phyloP scores from a whole-genome alignment of 2,329 filamentous ascomycete species.

The Aulographum hederae region DNA sequence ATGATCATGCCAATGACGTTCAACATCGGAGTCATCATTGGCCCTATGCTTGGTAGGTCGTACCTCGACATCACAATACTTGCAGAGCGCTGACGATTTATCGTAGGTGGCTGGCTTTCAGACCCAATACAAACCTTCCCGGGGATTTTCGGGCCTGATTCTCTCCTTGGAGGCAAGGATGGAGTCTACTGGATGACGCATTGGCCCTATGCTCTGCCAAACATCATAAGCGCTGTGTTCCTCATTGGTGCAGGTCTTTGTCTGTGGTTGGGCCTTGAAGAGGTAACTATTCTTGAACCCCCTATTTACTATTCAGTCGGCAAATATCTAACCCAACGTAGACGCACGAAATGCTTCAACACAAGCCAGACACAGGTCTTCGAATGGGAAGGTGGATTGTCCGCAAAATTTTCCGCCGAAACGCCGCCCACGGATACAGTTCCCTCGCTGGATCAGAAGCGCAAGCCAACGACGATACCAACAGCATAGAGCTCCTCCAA shows the following conservation, averaged over 20 bases:
- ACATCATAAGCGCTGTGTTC: conserved; percentile 44
- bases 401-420: conserved; percentile 13
- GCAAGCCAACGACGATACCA: neutral
- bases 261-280: conserved; percentile 48
- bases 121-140: conserved; percentile 47
- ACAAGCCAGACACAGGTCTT: conserved; percentile 22
- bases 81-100: neutral
- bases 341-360: conserved; percentile 16
- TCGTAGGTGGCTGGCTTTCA: conserved; percentile 46
- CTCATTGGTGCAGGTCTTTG: conserved; percentile 35
- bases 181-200: conserved; percentile 45
- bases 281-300: conserved; percentile 15
- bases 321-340: neutral
- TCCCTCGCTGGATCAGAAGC: too few species aligned
- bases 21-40: conserved; percentile 36
- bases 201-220: conserved; percentile 54
- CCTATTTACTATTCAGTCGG: neutral
- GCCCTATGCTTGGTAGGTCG: conserved; percentile 16
- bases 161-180: conserved; percentile 33
- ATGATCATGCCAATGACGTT: conserved; percentile 49
- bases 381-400: conserved; percentile 19
- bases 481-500: neutral
- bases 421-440: neutral
- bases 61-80: too few species aligned
- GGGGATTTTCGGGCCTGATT: conserved; percentile 40